Evolutionary conservation across 176 grass and related monocot species (phyloP), one percentile per base, ranked within the genome.

Genomic region (Raddia distichophylla): DNA sequence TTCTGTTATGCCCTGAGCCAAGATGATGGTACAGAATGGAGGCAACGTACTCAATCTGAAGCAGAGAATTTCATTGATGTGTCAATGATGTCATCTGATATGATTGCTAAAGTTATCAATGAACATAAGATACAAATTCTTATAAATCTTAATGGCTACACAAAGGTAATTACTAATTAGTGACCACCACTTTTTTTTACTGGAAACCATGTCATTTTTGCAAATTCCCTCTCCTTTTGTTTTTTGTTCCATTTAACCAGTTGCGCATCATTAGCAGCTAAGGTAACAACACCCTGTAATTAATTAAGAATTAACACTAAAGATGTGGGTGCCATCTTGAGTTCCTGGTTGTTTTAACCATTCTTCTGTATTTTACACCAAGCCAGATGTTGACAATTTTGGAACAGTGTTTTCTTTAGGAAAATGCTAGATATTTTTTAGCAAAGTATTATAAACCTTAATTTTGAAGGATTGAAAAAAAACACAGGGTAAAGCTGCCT

Each of bases 91-190:
- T 72, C 90, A 34, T 89, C 90, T 67, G 90, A 92, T 62, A 63
- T 84, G 83, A 89, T 92, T 63, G 90, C 90, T 20, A 89, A 80
- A 74, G 52, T 86, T 71, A 86, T 92, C 56, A 92, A 92, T 81
- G 86, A 92, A 20, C 83, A 92, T 49, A 86, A 71, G 63, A 92
- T 92, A 82, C 80, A 92, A 2, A 87, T 92, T 43, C 75, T 92
- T 64, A 81, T 92, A 53, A 92, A 92, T 78, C 90, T 92, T 44
- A 92, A 92, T 20, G 90, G 90, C 51, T 92, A 92, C 43, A 92
- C 90, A 37, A 89, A 92, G 87, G 90, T 92, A 80, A 42, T 64
- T 11, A 73, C 60, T 33, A 51, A 50, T 19, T 56, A 46, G 33
- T 20, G 11, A 33, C 32, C 6, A 15, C 64, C 17, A 7, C 67